These are phyloP conservation scores for Pseudozyma hubeiensis DNA, from an alignment of 1,284 basidiomycete genomes.

Conservation along the genomic window DNA sequence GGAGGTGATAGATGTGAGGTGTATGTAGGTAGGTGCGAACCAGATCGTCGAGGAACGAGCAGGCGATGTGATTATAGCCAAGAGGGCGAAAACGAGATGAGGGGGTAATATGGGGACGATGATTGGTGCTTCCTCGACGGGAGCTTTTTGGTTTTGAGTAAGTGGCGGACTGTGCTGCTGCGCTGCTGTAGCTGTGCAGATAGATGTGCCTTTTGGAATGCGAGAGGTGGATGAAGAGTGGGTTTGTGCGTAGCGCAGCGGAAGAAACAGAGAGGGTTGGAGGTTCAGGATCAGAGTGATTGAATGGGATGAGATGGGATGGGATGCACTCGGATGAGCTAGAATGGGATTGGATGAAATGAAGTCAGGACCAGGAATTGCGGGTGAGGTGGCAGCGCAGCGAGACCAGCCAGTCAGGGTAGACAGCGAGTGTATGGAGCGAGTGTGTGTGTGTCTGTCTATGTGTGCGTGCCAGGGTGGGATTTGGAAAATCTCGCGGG, in stretches of 20 bases:
- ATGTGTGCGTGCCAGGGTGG: too few relatives aligned
- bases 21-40: background rate
- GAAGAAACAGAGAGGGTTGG: background rate
- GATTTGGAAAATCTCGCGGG: too few relatives aligned
- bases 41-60: background rate
- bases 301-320: constrained; percentile 1
- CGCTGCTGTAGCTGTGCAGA: constrained; percentile 14
- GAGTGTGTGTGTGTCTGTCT: background rate
- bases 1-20: constrained; percentile 18
- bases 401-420: too few relatives aligned
- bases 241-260: constrained; percentile 16
- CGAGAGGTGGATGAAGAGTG: background rate
- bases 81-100: constrained; percentile 1
- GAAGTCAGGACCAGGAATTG: background rate
- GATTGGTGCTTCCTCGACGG: constrained; percentile 39
- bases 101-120: constrained; percentile 9
- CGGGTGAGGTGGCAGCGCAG: background rate
- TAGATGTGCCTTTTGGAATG: constrained; percentile 10
- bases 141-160: constrained; percentile 31
- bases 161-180: constrained; percentile 2
- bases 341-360: constrained; percentile 4
- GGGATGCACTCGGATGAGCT: background rate
- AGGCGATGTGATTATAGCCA: constrained; percentile 33
- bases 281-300: background rate
- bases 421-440: background rate